phyloP scores from a whole-genome alignment of 2,329 filamentous ascomycete genomes.

The Dactylellina leptospora region DNA sequence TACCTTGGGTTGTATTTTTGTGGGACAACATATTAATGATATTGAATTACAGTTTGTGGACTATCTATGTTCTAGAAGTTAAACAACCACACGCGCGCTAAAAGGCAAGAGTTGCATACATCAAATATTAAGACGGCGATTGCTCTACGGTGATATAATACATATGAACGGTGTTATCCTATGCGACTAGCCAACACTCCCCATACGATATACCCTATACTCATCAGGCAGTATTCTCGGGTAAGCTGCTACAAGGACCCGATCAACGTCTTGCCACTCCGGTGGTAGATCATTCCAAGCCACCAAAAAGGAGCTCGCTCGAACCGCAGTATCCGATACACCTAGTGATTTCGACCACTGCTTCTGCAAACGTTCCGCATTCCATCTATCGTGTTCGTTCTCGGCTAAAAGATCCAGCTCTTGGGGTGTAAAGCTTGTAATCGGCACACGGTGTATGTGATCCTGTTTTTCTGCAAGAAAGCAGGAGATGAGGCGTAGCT shows the following conservation, averaged over 20 bases:
- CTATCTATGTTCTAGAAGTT: too few relatives aligned
- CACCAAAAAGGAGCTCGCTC: conserved; percentile 34
- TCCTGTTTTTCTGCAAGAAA: conserved; percentile 38
- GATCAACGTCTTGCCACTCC: conserved; percentile 41
- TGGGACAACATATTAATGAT: too few relatives aligned
- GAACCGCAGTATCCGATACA: not conserved
- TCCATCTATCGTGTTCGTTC: conserved; percentile 36
- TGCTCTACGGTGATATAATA: too few relatives aligned
- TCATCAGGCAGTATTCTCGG: conserved; percentile 31
- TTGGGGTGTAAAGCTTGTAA: not conserved
- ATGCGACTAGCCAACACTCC: too few relatives aligned
- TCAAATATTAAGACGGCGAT: too few relatives aligned
- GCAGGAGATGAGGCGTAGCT: conserved; percentile 26
- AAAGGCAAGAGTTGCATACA: too few relatives aligned
- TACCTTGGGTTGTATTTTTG: too few relatives aligned
- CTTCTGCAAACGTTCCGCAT: conserved; percentile 33
- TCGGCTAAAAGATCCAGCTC: conserved; percentile 22
- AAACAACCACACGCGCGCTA: too few relatives aligned
- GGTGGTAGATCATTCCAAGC: conserved; percentile 28
- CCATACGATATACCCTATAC: conserved; percentile 35
- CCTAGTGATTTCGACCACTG: conserved; percentile 22
- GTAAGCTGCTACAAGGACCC: conserved; percentile 26
- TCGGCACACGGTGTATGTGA: conserved; percentile 26
- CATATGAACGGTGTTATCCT: too few relatives aligned
- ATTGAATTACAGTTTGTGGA: too few relatives aligned